A percentile compares a stretch with the other conserved stretches of the same genome.
These are phyloP conservation scores for Boletus reticuloceps DNA, from an alignment of 768 basidiomycete genomes.

Conservation along the genomic window DNA sequence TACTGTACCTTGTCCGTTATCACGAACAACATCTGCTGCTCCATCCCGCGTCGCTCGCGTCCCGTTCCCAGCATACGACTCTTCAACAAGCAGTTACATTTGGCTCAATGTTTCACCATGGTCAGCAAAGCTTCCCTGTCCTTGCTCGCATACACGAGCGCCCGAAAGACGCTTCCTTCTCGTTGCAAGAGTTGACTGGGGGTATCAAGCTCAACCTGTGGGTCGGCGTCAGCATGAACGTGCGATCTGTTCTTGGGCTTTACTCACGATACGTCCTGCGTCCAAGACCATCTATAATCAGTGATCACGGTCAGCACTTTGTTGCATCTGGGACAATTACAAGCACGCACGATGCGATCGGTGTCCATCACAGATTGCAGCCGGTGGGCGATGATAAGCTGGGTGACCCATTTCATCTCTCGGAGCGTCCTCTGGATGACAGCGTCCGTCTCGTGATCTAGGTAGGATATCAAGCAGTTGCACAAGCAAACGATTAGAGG, in stretches of 20 bases:
- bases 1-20: too few relatives aligned
- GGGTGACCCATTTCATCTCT: slow-evolving; percentile 2
- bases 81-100: too few relatives aligned
- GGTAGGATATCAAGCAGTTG: too few relatives aligned
- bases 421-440: slow-evolving; percentile 7
- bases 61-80: too few relatives aligned
- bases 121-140: too few relatives aligned
- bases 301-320: too few relatives aligned
- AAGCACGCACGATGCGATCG: slow-evolving; percentile 5
- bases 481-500: too few relatives aligned
- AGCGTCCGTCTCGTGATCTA: slow-evolving; percentile 8
- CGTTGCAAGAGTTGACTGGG: slow-evolving; percentile 4
- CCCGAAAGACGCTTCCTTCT: not conserved
- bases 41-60: too few relatives aligned
- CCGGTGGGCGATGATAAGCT: slow-evolving; percentile 10
- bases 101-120: too few relatives aligned
- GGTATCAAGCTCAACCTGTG: slow-evolving; percentile 4
- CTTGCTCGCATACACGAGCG: not conserved
- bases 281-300: slow-evolving; percentile 8
- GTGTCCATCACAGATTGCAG: slow-evolving; percentile 9
- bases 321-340: too few relatives aligned
- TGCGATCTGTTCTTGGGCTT: not conserved
- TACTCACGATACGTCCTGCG: slow-evolving; percentile 6
- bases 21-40: too few relatives aligned
- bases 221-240: not conserved